Evolutionary conservation across 148 eudicot species (phyloP).

Genomic region (Pharnaceum exiguum): DNA sequence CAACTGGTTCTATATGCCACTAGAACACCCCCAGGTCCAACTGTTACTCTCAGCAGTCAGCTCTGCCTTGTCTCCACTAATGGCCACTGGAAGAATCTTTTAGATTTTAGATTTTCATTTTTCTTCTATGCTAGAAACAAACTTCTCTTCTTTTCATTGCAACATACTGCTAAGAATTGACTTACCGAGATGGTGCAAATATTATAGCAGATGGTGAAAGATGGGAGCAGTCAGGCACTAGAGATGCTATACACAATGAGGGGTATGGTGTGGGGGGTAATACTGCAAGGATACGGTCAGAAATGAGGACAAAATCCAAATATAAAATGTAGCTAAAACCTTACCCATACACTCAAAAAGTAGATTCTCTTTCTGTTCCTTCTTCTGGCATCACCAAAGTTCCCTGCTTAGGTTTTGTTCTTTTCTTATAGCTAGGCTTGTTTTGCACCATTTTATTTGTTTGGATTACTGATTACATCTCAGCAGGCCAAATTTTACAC

Average conservation of each 20-base stretch:
- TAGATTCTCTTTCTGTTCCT: conserved; percentile 17
- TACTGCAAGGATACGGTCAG: not conserved
- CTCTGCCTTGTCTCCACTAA: too few relatives aligned
- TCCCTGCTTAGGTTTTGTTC: not conserved
- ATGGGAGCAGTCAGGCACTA: not conserved
- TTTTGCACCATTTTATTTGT: too few relatives aligned
- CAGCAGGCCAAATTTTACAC: too few relatives aligned
- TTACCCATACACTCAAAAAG: conserved; percentile 12
- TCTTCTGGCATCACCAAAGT: conserved; percentile 10
- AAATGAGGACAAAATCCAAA: not conserved
- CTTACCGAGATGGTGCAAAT: not conserved
- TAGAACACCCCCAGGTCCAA: too few relatives aligned
- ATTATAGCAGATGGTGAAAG: not conserved
- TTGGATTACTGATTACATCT: too few relatives aligned
- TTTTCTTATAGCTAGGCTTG: too few relatives aligned
- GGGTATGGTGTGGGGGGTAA: not conserved
- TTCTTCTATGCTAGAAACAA: too few relatives aligned
- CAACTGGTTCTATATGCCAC: too few relatives aligned
- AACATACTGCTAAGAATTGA: not conserved
- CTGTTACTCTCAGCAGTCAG: too few relatives aligned
- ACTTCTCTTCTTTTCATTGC: conserved; percentile 10
- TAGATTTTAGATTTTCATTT: not conserved
- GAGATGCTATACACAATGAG: not conserved
- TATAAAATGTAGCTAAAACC: not conserved
- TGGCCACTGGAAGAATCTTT: too few relatives aligned